Base-by-base conservation (phyloP, 495 filamentous ascomycete species). In the Tuber magnatum region DNA sequence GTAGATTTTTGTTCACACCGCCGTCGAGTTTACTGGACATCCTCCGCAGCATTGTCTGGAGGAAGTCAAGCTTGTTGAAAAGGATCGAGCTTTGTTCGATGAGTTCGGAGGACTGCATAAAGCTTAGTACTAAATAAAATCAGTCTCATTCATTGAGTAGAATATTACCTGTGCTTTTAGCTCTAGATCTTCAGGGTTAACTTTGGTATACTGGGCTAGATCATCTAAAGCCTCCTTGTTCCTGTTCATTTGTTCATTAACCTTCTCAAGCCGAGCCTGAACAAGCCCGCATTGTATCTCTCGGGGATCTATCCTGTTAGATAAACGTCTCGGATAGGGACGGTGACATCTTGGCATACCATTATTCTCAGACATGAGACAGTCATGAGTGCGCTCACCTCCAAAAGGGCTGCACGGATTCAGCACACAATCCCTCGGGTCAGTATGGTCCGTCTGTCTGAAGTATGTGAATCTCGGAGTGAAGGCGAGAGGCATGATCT, bases 381-480 rank as follows among this genome's bases (percentile, higher is more conserved):
- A 99, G 77, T 92, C 89, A 85, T 99, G 95, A 0, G 94, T 97
- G 2, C 91, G 90, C 80, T 99, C 95, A 74, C 96, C 85, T 5
- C 95, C 95, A 84, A 98, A 99, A 2, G 90, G 88, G 83, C 94
- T 97, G 24, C 76, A 48, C 14, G 73, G 51, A 80, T 93, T 91
- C 22, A 88, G 86, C 78, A 90, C 86, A 40, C 32, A 40, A 20
- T 24, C 56, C 40, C 90, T 90, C 22, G 87, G 85, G 43, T 90
- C 89, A 22, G 87, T 87, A 81, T 97, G 94, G 79, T 98, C 95
- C n/a, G 95, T 99, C 82, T 98, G 93, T 35, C 95, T 90, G 85
- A 97, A 97, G 83, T 98, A 99, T 1, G 96, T 98, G 80, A 99
- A 94, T 0, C 94, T 90, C 43, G 95, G 96, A 18, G 95, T 92